A percentile compares a stretch with the other conserved stretches of the same genome.
Evolutionary conservation across 2,329 filamentous ascomycete genomes (phyloP).

Genomic region (Talaromyces marneffei): DNA sequence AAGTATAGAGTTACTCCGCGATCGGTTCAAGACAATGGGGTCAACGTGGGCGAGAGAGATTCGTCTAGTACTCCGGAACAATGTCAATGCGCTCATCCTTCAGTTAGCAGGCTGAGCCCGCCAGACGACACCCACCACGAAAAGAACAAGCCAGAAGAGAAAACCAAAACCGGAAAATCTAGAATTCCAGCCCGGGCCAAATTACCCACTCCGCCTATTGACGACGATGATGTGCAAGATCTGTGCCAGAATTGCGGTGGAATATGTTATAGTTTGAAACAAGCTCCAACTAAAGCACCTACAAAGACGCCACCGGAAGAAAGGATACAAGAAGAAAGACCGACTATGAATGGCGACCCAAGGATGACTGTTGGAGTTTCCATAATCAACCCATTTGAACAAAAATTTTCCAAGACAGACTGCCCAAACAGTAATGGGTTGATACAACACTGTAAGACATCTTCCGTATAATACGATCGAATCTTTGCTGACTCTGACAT

Average conservation of each 20-base stretch:
- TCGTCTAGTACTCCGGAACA: neutral
- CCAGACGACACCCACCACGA: neutral
- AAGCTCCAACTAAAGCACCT: neutral
- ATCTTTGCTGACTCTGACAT: neutral
- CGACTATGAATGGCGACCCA: neutral
- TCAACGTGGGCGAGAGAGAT: neutral
- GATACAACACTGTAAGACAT: constrained; percentile 11
- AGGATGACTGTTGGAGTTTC: constrained; percentile 1
- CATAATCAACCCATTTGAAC: neutral
- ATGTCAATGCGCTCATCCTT: neutral
- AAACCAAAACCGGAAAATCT: neutral
- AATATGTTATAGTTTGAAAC: neutral
- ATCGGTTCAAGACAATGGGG: neutral
- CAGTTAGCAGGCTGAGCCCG: neutral
- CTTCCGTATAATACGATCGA: neutral
- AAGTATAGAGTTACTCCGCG: constrained; percentile 5
- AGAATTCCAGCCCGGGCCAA: neutral
- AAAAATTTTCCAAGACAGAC: neutral
- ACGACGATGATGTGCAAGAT: neutral
- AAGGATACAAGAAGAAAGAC: neutral
- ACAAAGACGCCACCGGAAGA: neutral
- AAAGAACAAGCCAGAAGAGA: neutral
- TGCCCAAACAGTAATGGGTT: constrained; percentile 7
- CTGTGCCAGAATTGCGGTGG: neutral
- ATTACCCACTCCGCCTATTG: neutral